phyloP scores from a whole-genome alignment of 345 rosid species.

The Xanthoceras sorbifolium region DNA sequence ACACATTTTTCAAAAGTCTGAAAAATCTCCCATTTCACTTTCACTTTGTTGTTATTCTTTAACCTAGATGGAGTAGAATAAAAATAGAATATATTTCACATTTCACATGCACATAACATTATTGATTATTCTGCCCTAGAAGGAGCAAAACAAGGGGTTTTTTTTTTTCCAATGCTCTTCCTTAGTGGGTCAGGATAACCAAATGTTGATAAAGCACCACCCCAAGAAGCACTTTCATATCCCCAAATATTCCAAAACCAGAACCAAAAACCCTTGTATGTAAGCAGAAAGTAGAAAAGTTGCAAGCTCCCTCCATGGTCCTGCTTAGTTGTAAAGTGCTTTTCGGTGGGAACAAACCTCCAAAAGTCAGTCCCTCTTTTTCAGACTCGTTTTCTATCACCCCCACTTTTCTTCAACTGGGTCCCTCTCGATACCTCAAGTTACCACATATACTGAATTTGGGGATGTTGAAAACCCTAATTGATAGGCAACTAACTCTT shows the following conservation, averaged over 20 bases:
- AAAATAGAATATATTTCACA: no score
- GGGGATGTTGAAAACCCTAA: background rate
- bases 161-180: background rate
- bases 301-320: background rate
- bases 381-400: background rate
- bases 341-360: background rate
- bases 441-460: background rate
- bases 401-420: background rate
- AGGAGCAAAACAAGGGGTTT: background rate
- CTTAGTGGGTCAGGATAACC: background rate
- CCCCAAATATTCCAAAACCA: background rate
- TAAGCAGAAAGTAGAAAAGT: background rate
- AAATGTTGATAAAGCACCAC: background rate
- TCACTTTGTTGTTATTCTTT: background rate
- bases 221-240: background rate
- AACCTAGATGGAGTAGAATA: no score
- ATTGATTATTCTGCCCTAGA: background rate
- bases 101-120: background rate
- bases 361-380: background rate
- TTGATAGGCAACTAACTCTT: background rate
- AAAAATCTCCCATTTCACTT: no score
- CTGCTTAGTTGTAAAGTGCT: conserved; percentile 25
- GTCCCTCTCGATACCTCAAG: background rate
- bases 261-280: background rate
- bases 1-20: background rate